A percentile compares a stretch with the other conserved stretches of the same genome.
phyloP scores from a whole-genome alignment of 139 green algal genomes.

The Volvox africanus region DNA sequence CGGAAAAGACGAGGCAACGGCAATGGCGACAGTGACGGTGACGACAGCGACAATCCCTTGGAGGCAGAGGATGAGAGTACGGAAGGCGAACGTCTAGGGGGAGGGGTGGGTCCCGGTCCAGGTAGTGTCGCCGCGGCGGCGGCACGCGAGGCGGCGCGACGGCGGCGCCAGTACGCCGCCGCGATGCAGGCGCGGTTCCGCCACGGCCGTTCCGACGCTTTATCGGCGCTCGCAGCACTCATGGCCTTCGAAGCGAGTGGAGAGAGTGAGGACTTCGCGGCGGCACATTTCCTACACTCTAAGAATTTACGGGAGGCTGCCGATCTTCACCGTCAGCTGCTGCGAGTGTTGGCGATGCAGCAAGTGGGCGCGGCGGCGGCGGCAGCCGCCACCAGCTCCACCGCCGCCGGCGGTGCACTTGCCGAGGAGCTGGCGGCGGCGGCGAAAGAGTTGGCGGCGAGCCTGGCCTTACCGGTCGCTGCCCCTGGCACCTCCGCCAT shows the following conservation, averaged over 20 bases:
- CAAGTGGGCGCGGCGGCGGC: slow-evolving; percentile 2
- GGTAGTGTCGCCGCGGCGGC: not conserved
- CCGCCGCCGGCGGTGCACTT: not conserved
- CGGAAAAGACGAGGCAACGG: not conserved
- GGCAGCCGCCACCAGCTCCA: not conserved
- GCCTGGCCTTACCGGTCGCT: not conserved
- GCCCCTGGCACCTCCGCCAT: not conserved
- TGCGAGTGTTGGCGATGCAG: slow-evolving; percentile 44
- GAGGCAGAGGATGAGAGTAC: not conserved
- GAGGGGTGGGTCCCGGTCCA: not conserved
- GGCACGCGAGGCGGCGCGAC: slow-evolving; percentile 7
- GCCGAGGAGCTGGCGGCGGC: slow-evolving; percentile 23
- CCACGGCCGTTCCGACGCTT: slow-evolving; percentile 78
- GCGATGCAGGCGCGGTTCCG: slow-evolving; percentile 78
- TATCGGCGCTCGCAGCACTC: slow-evolving; percentile 83
- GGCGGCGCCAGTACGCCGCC: slow-evolving; percentile 45
- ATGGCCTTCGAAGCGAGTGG: slow-evolving; percentile 78
- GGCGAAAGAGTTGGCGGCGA: slow-evolving; percentile 27
- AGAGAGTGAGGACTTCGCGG: slow-evolving; percentile 69
- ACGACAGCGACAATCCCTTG: not conserved
- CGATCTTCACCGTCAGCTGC: slow-evolving; percentile 66
- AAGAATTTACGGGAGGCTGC: slow-evolving; percentile 75
- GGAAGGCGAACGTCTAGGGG: not conserved
- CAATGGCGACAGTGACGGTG: slow-evolving; percentile 6
- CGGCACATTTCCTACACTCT: slow-evolving; percentile 75